Evolutionary conservation across 345 rosid species (phyloP).

Genomic region (Citrus mangshanensis): DNA sequence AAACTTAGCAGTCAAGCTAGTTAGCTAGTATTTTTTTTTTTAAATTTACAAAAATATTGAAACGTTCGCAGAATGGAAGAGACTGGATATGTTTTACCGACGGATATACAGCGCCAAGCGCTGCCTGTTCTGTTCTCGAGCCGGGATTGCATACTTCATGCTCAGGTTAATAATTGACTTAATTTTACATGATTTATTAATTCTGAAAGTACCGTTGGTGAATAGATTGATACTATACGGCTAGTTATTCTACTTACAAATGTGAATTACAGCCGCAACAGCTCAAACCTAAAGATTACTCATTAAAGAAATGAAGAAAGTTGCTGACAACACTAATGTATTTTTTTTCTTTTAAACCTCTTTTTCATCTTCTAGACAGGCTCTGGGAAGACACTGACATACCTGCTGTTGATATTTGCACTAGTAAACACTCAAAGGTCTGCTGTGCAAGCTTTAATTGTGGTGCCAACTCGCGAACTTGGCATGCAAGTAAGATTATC

Average conservation of each 20-base stretch:
- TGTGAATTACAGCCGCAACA: background rate
- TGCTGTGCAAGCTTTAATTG: slow-evolving; percentile 78
- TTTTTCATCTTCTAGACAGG: slow-evolving; percentile 66
- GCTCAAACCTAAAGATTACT: too few relatives aligned
- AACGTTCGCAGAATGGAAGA: slow-evolving; percentile 57
- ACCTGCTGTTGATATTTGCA: slow-evolving; percentile 65
- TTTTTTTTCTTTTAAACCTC: background rate
- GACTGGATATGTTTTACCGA: slow-evolving; percentile 56
- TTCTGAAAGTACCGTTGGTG: background rate
- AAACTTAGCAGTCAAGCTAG: background rate
- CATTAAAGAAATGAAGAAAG: background rate
- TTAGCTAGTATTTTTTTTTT: too few relatives aligned
- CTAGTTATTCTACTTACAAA: background rate
- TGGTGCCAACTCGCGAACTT: slow-evolving; percentile 92
- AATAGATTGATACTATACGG: background rate
- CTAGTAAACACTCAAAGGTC: slow-evolving; percentile 60
- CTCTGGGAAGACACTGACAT: slow-evolving; percentile 91
- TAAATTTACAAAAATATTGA: background rate
- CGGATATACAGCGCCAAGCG: slow-evolving; percentile 72
- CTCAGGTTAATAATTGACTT: slow-evolving; percentile 48
- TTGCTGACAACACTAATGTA: slow-evolving; percentile 9
- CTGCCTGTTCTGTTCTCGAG: slow-evolving; percentile 67
- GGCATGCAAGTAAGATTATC: slow-evolving; percentile 74
- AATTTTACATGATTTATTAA: background rate
- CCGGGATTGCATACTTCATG: slow-evolving; percentile 80